These are phyloP conservation scores for Moesziomyces sp. DNA, from an alignment of 1,284 basidiomycete species.

Conservation along the genomic window DNA sequence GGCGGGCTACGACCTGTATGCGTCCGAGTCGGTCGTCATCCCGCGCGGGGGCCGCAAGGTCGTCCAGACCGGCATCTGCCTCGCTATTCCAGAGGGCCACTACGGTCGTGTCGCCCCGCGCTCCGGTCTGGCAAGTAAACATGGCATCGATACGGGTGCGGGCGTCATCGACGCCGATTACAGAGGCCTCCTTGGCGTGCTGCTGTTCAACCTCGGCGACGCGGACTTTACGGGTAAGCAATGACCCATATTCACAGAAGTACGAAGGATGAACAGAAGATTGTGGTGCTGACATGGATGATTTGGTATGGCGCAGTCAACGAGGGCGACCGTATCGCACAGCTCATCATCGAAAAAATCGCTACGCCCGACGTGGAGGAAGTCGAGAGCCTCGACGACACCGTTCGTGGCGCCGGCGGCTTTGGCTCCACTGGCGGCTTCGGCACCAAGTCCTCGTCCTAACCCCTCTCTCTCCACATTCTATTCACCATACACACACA, in stretches of 20 bases:
- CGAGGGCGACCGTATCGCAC: constrained; percentile 93
- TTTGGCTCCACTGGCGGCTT: constrained; percentile 90
- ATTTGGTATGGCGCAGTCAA: too few species aligned
- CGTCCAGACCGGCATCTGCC: constrained; percentile 87
- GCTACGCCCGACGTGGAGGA: constrained; percentile 85
- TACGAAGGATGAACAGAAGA: too few species aligned
- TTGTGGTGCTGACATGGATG: not conserved
- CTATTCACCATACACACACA: constrained; percentile 1
- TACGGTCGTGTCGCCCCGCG: constrained; percentile 96
- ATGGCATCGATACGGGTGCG: constrained; percentile 95
- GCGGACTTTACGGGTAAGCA: constrained; percentile 83
- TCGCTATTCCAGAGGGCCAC: constrained; percentile 90
- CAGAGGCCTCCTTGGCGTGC: constrained; percentile 88
- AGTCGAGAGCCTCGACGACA: constrained; percentile 86
- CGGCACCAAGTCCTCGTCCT: constrained; percentile 9
- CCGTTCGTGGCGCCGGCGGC: constrained; percentile 83
- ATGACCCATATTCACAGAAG: too few species aligned
- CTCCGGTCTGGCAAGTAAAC: constrained; percentile 92
- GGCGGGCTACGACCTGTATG: constrained; percentile 94
- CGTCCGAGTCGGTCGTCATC: constrained; percentile 70
- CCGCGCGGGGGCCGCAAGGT: constrained; percentile 79
- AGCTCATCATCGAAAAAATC: constrained; percentile 91
- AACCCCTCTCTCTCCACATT: not conserved
- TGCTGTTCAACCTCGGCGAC: constrained; percentile 88
- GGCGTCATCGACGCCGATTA: constrained; percentile 98